Evolutionary conservation across 1,284 basidiomycete genomes (phyloP).

Genomic region (Irpex sp.): DNA sequence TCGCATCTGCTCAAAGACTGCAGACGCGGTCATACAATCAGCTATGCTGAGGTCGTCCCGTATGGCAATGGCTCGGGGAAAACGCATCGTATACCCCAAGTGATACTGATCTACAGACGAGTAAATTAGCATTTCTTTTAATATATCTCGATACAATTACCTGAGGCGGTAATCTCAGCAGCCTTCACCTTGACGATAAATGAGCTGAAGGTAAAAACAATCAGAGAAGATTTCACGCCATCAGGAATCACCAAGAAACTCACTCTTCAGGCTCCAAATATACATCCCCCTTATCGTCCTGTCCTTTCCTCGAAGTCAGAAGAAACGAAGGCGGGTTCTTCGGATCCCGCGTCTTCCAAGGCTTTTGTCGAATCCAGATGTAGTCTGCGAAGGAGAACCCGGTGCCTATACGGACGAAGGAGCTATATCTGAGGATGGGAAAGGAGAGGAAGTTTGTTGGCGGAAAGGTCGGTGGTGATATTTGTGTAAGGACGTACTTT

Average conservation of each 20-base stretch:
- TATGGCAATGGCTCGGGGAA: constrained; percentile 79
- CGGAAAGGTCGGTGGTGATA: not conserved
- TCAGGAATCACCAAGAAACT: constrained; percentile 17
- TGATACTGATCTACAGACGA: constrained; percentile 58
- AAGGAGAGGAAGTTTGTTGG: no score
- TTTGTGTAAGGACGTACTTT: constrained; percentile 37
- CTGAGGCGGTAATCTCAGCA: constrained; percentile 75
- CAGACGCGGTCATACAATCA: constrained; percentile 65
- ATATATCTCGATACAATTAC: constrained; percentile 31
- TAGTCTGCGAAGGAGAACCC: constrained; percentile 84
- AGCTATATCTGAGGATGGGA: constrained; percentile 62
- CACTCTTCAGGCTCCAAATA: constrained; percentile 80
- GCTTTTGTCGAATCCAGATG: constrained; percentile 69
- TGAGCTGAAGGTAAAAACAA: constrained; percentile 42
- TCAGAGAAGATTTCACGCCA: not conserved
- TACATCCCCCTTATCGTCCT: constrained; percentile 76
- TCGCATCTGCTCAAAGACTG: constrained; percentile 49
- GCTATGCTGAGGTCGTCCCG: constrained; percentile 64
- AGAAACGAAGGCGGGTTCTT: constrained; percentile 61
- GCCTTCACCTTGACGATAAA: constrained; percentile 89
- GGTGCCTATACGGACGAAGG: constrained; percentile 82
- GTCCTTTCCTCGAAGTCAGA: constrained; percentile 48
- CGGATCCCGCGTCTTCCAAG: constrained; percentile 69
- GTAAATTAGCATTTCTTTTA: not conserved
- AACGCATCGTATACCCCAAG: constrained; percentile 76